These are phyloP conservation scores for Cordyceps cicadae DNA, from an alignment of 2,329 filamentous ascomycete species.

Conservation along the genomic window DNA sequence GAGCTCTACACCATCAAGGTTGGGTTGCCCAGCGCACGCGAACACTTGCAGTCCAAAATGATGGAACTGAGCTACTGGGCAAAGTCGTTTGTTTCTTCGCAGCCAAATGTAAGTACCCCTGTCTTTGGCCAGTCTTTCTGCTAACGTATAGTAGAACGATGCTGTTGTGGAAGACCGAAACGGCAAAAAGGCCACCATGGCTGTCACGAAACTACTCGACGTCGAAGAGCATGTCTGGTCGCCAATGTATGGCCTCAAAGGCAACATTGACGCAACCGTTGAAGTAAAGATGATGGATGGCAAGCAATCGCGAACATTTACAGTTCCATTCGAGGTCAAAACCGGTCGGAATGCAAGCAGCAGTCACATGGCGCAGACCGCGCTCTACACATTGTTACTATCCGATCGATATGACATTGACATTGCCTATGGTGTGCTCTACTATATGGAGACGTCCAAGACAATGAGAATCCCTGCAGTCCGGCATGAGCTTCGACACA, in stretches of 20 bases:
- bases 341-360: slow-evolving; percentile 78
- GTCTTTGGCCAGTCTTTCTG: neutral
- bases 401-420: slow-evolving; percentile 94
- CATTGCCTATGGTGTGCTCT: slow-evolving; percentile 81
- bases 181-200: slow-evolving; percentile 68
- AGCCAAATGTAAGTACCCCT: slow-evolving; percentile 50
- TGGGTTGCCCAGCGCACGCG: slow-evolving; percentile 60
- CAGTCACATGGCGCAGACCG: slow-evolving; percentile 85
- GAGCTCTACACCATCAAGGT: slow-evolving; percentile 84
- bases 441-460: slow-evolving; percentile 87
- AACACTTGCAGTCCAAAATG: slow-evolving; percentile 77
- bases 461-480: slow-evolving; percentile 79
- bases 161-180: slow-evolving; percentile 74
- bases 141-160: slow-evolving; percentile 41
- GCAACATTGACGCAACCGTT: slow-evolving; percentile 94
- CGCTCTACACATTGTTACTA: slow-evolving; percentile 83
- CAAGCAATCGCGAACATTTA: slow-evolving; percentile 57
- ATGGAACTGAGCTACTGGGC: slow-evolving; percentile 78
- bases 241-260: slow-evolving; percentile 92
- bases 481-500: slow-evolving; percentile 81
- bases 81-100: slow-evolving; percentile 63
- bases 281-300: slow-evolving; percentile 74
- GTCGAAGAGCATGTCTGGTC: slow-evolving; percentile 99
- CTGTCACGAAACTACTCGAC: slow-evolving; percentile 86
- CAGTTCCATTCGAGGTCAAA: slow-evolving; percentile 91